These are phyloP conservation scores for Clonostachys rosea DNA, from an alignment of 2,329 filamentous ascomycete species.

Conservation along the genomic window DNA sequence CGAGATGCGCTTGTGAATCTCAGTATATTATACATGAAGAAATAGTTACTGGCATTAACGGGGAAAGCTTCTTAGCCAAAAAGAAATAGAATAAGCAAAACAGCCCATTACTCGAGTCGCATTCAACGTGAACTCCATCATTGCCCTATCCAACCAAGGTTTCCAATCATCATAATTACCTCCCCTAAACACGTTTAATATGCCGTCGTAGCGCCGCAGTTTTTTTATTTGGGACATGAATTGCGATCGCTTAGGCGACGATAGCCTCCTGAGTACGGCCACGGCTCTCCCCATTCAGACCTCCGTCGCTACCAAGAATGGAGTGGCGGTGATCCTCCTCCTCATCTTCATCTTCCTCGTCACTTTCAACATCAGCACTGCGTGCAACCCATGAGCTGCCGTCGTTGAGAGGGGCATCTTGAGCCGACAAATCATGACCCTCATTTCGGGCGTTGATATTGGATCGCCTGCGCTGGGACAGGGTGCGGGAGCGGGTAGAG, in stretches of 20 bases:
- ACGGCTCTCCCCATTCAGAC: constrained; percentile 50
- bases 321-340: constrained; percentile 47
- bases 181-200: no score
- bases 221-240: no score
- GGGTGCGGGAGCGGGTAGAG: constrained; percentile 78
- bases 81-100: no score
- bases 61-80: no score
- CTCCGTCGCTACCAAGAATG: constrained; percentile 44
- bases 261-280: constrained; percentile 50
- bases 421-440: constrained; percentile 75
- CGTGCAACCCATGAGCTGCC: constrained; percentile 83
- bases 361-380: constrained; percentile 57
- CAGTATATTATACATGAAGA: no score
- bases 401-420: constrained; percentile 75
- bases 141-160: no score
- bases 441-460: constrained; percentile 65
- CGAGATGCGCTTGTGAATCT: no score
- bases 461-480: constrained; percentile 79
- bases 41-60: no score
- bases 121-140: background rate
- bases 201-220: no score
- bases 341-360: constrained; percentile 65
- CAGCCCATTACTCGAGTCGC: no score
- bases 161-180: no score
- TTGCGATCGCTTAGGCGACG: constrained; percentile 26